A percentile compares a stretch with the other conserved stretches of the same genome.
These are phyloP conservation scores for Mortierella sp. DNA, from an alignment of 371 early-diverging fungal species.

Conservation along the genomic window DNA sequence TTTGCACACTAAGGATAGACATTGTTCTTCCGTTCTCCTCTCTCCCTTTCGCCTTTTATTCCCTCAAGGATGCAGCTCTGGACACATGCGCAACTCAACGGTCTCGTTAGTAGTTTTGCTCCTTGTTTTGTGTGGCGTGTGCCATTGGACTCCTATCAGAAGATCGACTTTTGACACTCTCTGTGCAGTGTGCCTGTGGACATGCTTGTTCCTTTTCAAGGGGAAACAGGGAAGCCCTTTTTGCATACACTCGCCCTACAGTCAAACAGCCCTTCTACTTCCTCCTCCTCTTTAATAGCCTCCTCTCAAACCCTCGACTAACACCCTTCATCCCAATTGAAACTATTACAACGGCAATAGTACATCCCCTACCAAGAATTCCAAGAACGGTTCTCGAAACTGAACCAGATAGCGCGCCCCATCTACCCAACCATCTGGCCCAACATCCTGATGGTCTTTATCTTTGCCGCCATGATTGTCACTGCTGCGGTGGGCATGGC, in stretches of 20 bases:
- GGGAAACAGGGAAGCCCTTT: no score
- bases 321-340: background rate
- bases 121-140: background rate
- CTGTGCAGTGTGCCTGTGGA: background rate
- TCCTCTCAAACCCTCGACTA: background rate
- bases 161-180: background rate
- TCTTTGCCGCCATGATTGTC: constrained; percentile 13
- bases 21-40: background rate
- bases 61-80: background rate
- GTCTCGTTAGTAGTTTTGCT: background rate
- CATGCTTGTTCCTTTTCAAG: background rate
- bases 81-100: background rate
- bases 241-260: no score
- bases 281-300: background rate
- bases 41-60: background rate
- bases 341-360: constrained; percentile 1
- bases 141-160: no score
- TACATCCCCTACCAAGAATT: constrained; percentile 42
- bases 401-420: constrained; percentile 34
- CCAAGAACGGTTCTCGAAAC: constrained; percentile 30
- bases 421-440: constrained; percentile 43
- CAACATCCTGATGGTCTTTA: constrained; percentile 6
- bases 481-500: constrained; percentile 20
- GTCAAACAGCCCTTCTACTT: background rate
- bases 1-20: background rate